Percentiles rank a stretch among this genome's conserved stretches.
phyloP scores from a whole-genome alignment of 2,329 filamentous ascomycete genomes.

The Aspergillus fischeri region DNA sequence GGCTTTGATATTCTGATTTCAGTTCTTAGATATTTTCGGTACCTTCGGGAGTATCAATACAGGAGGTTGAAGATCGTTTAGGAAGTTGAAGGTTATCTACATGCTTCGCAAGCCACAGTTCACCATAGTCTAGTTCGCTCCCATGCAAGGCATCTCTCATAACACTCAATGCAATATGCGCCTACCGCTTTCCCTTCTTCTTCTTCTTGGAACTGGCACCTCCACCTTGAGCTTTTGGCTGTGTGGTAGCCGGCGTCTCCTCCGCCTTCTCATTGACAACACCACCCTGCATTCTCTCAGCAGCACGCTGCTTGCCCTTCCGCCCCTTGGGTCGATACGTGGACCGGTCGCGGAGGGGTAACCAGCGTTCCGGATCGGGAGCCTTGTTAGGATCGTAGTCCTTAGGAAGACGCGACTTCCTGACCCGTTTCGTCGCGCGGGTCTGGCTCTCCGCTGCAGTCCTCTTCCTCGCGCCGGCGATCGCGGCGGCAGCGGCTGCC shows the following conservation, averaged over 20 bases:
- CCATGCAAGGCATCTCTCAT: slow-evolving; percentile 12
- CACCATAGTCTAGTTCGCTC: neutral
- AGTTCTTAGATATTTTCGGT: neutral
- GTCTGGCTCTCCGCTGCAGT: slow-evolving; percentile 29
- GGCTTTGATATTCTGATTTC: neutral
- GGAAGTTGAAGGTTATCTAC: slow-evolving; percentile 1
- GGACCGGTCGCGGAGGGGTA: slow-evolving; percentile 83
- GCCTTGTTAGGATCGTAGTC: slow-evolving; percentile 67
- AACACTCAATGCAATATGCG: slow-evolving; percentile 1
- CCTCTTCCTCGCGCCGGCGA: slow-evolving; percentile 40
- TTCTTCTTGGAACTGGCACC: slow-evolving; percentile 45
- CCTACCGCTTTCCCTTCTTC: slow-evolving; percentile 49
- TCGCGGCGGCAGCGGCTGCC: slow-evolving; percentile 28
- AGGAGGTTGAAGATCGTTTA: neutral
- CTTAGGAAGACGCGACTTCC: slow-evolving; percentile 46
- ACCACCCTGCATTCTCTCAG: slow-evolving; percentile 80
- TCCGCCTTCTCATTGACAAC: slow-evolving; percentile 69
- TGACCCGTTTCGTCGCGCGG: slow-evolving; percentile 38
- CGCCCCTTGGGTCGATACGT: slow-evolving; percentile 86
- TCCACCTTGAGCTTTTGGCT: slow-evolving; percentile 29
- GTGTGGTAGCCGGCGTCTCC: slow-evolving; percentile 37
- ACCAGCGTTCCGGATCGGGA: slow-evolving; percentile 86
- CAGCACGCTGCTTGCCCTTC: slow-evolving; percentile 81
- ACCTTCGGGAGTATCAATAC: neutral
- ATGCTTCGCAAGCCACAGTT: slow-evolving; percentile 3